These are phyloP conservation scores for Bruguiera gymnorhiza DNA, from an alignment of 345 rosid genomes.

Conservation along the genomic window DNA sequence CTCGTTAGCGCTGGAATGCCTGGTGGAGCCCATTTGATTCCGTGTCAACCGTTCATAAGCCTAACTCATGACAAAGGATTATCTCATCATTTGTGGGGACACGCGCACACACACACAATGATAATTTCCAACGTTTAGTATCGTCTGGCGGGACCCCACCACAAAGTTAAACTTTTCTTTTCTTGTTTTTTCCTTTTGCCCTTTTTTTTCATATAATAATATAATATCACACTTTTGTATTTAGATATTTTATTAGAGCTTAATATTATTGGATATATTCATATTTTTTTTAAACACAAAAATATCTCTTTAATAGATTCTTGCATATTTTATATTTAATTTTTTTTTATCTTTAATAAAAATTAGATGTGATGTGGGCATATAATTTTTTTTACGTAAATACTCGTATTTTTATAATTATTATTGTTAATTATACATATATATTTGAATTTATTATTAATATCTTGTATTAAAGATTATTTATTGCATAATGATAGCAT, in stretches of 20 bases:
- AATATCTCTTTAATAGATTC: too few species aligned
- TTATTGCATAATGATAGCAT: too few species aligned
- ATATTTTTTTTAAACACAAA: too few species aligned
- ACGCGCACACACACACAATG: neutral
- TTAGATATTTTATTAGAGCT: neutral
- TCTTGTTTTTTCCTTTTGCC: neutral
- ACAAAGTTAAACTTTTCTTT: neutral
- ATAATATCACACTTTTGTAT: too few species aligned
- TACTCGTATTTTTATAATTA: too few species aligned
- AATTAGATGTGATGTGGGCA: too few species aligned
- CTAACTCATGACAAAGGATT: constrained; percentile 13
- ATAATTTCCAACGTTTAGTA: neutral
- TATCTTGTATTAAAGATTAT: too few species aligned
- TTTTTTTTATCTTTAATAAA: too few species aligned
- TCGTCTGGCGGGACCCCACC: neutral
- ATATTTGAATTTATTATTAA: too few species aligned
- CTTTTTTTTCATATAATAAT: neutral
- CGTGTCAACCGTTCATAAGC: constrained; percentile 43
- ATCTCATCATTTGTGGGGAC: constrained; percentile 21
- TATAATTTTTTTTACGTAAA: too few species aligned
- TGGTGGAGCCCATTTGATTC: constrained; percentile 9
- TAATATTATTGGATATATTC: neutral
- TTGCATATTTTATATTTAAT: too few species aligned
- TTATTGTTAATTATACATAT: too few species aligned
- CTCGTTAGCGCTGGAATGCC: constrained; percentile 7